These are phyloP conservation scores for Fusarium sp. DNA, from an alignment of 2,329 filamentous ascomycete species.

Conservation along the genomic window DNA sequence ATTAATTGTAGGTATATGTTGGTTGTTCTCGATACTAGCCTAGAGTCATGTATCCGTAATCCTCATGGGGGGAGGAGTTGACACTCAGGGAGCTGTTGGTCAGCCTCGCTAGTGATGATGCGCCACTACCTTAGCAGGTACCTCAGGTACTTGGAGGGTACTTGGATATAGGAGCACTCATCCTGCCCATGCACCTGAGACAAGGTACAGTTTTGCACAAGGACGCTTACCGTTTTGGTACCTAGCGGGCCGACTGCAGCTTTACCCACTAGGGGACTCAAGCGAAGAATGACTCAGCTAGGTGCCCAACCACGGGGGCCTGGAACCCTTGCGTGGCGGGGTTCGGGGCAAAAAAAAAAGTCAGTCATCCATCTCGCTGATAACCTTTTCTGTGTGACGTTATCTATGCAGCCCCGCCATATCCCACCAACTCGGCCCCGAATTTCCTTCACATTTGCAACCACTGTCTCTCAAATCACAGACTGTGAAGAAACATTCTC, in stretches of 20 bases:
- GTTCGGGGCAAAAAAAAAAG: conserved; percentile 41
- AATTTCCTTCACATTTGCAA: conserved; percentile 43
- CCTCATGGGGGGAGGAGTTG: conserved; percentile 2
- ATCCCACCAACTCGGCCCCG: conserved; percentile 41
- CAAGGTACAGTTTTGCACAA: conserved; percentile 15
- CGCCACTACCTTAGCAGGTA: conserved; percentile 12
- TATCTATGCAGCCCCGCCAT: conserved; percentile 47
- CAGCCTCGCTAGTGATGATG: conserved; percentile 38
- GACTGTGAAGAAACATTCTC: background rate
- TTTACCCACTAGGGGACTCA: background rate
- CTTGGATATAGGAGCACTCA: background rate
- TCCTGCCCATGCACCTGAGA: background rate
- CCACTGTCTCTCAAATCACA: background rate
- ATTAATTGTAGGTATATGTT: background rate
- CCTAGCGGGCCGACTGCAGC: background rate
- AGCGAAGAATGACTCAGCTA: conserved; percentile 22
- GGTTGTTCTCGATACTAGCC: background rate
- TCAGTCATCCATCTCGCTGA: conserved; percentile 39
- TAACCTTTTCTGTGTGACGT: conserved; percentile 46
- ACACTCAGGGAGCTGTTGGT: conserved; percentile 23
- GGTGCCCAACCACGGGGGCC: conserved; percentile 4
- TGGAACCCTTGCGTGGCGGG: conserved; percentile 37
- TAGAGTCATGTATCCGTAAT: background rate
- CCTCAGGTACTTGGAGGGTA: background rate
- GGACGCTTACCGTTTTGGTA: background rate